phyloP scores from a whole-genome alignment of 2,329 filamentous ascomycete genomes.

The Exophiala sp. region DNA sequence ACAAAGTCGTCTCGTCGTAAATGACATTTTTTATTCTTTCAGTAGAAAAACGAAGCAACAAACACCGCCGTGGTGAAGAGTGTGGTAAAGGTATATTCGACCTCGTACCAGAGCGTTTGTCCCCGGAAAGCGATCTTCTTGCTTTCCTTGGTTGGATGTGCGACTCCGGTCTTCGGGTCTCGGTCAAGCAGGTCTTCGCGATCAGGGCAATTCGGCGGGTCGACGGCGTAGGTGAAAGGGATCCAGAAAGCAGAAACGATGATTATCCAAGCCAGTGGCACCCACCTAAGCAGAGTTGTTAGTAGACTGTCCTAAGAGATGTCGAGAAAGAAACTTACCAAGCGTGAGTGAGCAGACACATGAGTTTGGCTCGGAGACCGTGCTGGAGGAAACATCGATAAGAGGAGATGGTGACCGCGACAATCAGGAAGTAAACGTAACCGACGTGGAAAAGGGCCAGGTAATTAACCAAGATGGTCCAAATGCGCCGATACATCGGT shows the following conservation, averaged over 20 bases:
- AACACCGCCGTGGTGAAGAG: slow-evolving; percentile 51
- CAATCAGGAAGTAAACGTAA: slow-evolving; percentile 54
- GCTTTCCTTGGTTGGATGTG: slow-evolving; percentile 43
- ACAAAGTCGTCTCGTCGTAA: neutral
- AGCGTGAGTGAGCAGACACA: slow-evolving; percentile 54
- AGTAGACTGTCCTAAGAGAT: slow-evolving; percentile 33
- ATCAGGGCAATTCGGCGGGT: slow-evolving; percentile 57
- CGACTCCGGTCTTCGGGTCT: slow-evolving; percentile 51
- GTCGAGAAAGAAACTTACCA: slow-evolving; percentile 52
- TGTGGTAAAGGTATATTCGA: slow-evolving; percentile 53
- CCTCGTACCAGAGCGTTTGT: slow-evolving; percentile 55
- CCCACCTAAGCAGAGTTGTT: neutral
- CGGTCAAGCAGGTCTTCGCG: slow-evolving; percentile 56
- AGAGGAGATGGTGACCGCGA: slow-evolving; percentile 49
- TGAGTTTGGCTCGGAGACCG: slow-evolving; percentile 41
- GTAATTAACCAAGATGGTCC: slow-evolving; percentile 55
- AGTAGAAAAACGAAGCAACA: slow-evolving; percentile 38
- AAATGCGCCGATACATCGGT: slow-evolving; percentile 50
- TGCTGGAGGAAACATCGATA: slow-evolving; percentile 50
- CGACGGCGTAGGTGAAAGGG: slow-evolving; percentile 59
- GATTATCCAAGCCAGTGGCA: slow-evolving; percentile 52
- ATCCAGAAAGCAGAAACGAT: slow-evolving; percentile 56
- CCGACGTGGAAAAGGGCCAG: slow-evolving; percentile 54
- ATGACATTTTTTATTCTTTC: neutral
- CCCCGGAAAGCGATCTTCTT: slow-evolving; percentile 56